Base-by-base conservation (phyloP, 768 basidiomycete genomes). In the Kwoniella sp. region DNA sequence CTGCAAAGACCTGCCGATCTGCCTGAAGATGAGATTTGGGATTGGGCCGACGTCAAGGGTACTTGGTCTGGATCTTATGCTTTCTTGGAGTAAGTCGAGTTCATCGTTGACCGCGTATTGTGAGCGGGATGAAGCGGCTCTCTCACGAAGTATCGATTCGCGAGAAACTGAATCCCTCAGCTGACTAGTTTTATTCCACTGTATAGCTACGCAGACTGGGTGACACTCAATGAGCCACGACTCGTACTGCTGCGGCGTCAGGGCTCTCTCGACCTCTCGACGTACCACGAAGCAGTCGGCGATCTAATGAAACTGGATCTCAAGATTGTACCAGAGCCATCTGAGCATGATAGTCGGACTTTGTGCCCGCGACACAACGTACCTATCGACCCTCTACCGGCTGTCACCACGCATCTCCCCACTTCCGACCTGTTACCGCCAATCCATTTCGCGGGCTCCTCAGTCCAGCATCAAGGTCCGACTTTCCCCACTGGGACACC, bases 51-150 rank as follows among this genome's bases (percentile, higher is more conserved):
- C 11, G 73, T 80, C 0, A 61, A 68, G 37, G 77, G 79, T 0
- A 26, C 48, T 1, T 78, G 79, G 79, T 66, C 67, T 29, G 79
- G 79, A n/a, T 73, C 73, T 1, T 80, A 80, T 67, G 77, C 79
- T 23, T 80, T 80, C 63, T 55, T 80, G 26, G 79, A 80, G 72
- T 80, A 52, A 61, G 65, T 57, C 2, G n/a, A n/a, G n/a, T n/a
- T n/a, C n/a, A n/a, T n/a, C n/a, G n/a, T n/a, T 17, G 20, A n/a
- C 53, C 3, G 17, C 17, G 25, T 48, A 25, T 11, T 23, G 23
- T 20, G 13, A 17, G 9, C 28, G 9, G 53, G 34, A 12, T n/a
- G n/a, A n/a, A n/a, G n/a, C n/a, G n/a, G n/a, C n/a, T n/a, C n/a
- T n/a, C n/a, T n/a, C n/a, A n/a, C n/a, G n/a, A n/a, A n/a, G n/a